Conservation (phyloP, 768 basidiomycete genomes). For the Lactarius deliciosus region DNA sequence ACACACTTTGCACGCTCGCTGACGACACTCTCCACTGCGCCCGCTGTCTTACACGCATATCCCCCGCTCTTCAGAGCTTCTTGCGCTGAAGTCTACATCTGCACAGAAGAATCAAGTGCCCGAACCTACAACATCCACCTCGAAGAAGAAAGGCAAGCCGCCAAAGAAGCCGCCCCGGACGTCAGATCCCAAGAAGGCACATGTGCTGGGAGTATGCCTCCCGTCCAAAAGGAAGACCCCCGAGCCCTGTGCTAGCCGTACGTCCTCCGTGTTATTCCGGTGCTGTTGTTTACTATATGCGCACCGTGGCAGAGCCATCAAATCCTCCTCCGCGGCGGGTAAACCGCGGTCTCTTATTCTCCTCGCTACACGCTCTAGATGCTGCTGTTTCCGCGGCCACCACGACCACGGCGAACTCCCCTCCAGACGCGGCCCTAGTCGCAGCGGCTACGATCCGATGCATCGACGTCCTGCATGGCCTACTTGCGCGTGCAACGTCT, state of each 20-base stretch:
- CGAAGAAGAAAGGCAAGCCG: slow-evolving; percentile 1
- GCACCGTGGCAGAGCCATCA: not conserved
- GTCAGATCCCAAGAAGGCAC: not conserved
- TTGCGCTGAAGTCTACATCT: not conserved
- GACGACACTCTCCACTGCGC: not conserved
- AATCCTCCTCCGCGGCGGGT: not conserved
- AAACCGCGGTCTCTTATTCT: slow-evolving; percentile 12
- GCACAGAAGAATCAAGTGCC: not conserved
- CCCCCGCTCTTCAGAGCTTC: not conserved
- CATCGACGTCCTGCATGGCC: slow-evolving; percentile 4
- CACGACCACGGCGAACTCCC: not conserved
- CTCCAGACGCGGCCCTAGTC: not conserved
- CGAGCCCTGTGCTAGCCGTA: not conserved
- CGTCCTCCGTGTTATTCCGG: not conserved
- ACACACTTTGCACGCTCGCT: not conserved
- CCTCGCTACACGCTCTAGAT: slow-evolving; percentile 21
- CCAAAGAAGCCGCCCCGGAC: not conserved
- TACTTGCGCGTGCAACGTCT: slow-evolving; percentile 15
- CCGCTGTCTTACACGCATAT: not conserved
- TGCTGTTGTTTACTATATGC: slow-evolving; percentile 6
- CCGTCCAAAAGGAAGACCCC: not conserved
- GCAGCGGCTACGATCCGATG: slow-evolving; percentile 11
- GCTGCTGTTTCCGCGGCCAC: not conserved
- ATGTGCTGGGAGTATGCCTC: not conserved
- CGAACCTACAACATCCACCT: not conserved